Base-by-base conservation (phyloP, 192 early-diverging fungal genomes). In the Backusella westeae region DNA sequence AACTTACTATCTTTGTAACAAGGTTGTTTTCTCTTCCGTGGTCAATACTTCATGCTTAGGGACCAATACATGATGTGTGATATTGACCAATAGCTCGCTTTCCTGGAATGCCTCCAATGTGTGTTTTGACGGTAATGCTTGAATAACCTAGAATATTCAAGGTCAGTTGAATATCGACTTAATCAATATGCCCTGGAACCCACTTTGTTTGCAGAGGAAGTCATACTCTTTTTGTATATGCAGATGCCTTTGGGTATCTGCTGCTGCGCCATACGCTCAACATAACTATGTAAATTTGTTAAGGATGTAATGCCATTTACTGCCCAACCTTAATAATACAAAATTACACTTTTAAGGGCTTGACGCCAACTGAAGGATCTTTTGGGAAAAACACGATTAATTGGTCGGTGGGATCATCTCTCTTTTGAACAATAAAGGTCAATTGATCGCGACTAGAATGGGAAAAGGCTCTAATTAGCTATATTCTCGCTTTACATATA, bases 31-130 rank as follows among this genome's bases (percentile, higher is more conserved):
- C 81, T 97, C 96, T 77, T 95, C 95, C 26, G 89, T 85, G 0
- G 86, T 82, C 21, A 99, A 81, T 10, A 99, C 91, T 75, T 91
- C 90, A 83, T 99, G 98, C 77, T 93, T 89, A 2, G 98, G 98
- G n/a, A 99, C 98, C 36, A 99, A 86, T 53, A 90, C 88, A 77
- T 99, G 98, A 72, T 96, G 87, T 38, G 98, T 99, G 73, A 99
- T 99, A 82, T 99, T 99, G 71, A 99, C 96, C 29, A 99, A 82
- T 41, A 99, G 82, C 80, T 98, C 96, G 42, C 90, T 82, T 84
- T 99, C 98, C 65, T 92, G 84, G 78, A 99, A 99, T 9, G 93
- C 87, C 67, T 98, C 96, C 36, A 99, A 75, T 9, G 84, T 79
- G 83, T 92, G 93, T 78, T 90, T 93, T 14, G 87, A 82, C 6